Evolutionary conservation across 2,329 filamentous ascomycete species (phyloP), one percentile per base, ranked within the genome.

Genomic region (Whalleya microplaca): DNA sequence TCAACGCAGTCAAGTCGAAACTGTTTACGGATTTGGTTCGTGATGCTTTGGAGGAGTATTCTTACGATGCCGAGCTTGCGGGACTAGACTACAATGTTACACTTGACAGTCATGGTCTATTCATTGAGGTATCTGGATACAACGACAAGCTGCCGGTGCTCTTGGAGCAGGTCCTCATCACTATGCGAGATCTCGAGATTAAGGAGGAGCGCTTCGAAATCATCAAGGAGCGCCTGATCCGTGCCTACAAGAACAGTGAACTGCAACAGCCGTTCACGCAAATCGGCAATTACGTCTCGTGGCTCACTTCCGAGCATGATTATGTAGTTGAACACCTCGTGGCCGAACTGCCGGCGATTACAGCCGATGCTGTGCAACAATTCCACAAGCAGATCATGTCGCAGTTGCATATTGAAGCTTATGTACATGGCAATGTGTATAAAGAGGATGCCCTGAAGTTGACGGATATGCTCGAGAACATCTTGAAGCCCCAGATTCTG

Each of bases 71-170:
- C 0, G 93, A 98, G 69, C 84, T 99, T 56, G 92, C 95, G 7
- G 95, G 95, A 0, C 75, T 99, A 44, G 85, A 90, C 58, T 98
- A 98, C 71, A 86, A 84, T 41, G 84, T 98, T n/a, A 80, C 80
- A 3, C 83, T 89, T 21, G 89, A 91, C 67, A 81, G 84, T 3
- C 83, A 86, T 29, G 93, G 93, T 0, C 72, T 98, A 27, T 87
- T 90, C 55, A 78, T 98, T 41, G 86, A 89, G 14, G 84, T 98
- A 2, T 88, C 86, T 23, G 95, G 95, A 0, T 99, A 98, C 77
- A 99, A 97, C 66, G 95, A 99, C 74, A 99, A 99, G 78, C 86
- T 99, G 68, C 81, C 90, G 0, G 92, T 97, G 0, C 82, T 99
- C 21, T 76, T 99, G 45, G 92, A 98, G 70, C 95, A 96, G 71